Conservation (phyloP, 1,139 yeast species). For the Suhomyces taliae region DNA sequence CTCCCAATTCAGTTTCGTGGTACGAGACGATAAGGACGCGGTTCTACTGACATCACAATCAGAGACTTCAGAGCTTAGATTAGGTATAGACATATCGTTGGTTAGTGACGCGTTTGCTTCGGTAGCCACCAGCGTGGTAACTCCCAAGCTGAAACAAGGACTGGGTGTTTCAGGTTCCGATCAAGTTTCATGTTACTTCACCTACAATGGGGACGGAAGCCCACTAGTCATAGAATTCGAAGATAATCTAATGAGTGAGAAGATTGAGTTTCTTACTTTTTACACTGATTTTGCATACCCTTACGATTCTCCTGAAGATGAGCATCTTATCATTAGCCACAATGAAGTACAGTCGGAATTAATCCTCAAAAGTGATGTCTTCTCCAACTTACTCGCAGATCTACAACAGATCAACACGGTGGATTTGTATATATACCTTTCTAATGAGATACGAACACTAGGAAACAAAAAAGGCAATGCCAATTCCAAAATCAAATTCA, state of each 20-base stretch:
- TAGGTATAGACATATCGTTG: constrained; percentile 41
- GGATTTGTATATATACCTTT: constrained; percentile 52
- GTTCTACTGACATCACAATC: background rate
- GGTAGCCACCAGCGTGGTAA: constrained; percentile 19
- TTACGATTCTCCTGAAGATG: constrained; percentile 23
- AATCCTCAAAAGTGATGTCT: constrained; percentile 63
- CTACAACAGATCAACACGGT: constrained; percentile 63
- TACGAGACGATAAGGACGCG: constrained; percentile 12
- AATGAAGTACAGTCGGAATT: constrained; percentile 58
- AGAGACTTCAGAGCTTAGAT: constrained; percentile 23
- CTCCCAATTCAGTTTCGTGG: constrained; percentile 25
- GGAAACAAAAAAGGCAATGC: constrained; percentile 5
- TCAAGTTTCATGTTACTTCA: constrained; percentile 35
- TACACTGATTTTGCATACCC: constrained; percentile 44
- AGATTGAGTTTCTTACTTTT: constrained; percentile 66
- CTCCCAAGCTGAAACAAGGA: constrained; percentile 9
- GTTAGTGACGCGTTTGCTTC: constrained; percentile 38
- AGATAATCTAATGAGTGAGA: constrained; percentile 66
- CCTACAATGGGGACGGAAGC: constrained; percentile 53
- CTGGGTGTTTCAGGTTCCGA: constrained; percentile 14
- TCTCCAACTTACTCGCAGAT: constrained; percentile 66
- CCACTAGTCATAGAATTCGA: constrained; percentile 74
- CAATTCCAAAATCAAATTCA: constrained; percentile 13
- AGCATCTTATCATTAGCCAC: constrained; percentile 42
- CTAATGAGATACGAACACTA: constrained; percentile 21